Evolutionary conservation across 2,329 filamentous ascomycete genomes (phyloP), one percentile per base, ranked within the genome.

Genomic region (Alternaria atra): DNA sequence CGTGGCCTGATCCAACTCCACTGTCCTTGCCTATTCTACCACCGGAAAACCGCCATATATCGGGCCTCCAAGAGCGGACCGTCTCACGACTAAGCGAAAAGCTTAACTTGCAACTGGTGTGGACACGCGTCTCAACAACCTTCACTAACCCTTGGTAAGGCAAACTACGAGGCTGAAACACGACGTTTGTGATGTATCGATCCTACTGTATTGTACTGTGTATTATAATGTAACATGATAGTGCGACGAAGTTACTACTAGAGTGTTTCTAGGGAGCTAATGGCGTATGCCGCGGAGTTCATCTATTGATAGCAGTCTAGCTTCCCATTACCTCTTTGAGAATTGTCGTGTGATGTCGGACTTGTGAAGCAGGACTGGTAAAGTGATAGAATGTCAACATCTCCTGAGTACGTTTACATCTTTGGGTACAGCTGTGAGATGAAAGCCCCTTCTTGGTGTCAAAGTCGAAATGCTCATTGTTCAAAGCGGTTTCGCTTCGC

Each of bases 81-180:
- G 37, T 54, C 50, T 52, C 40, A 35, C 46, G 27, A 13, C 20
- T 37, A 50, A 50, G 32, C 46, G 32, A 48, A 60, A 63, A 58
- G 60, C 63, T 63, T 65, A 47, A 35, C 29, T 27, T 35, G 25
- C 50, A 34, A 12, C 10, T 30, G 17, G 15, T 12, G 34, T 52
- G 58, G 9, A 46, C 46, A 50, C 39, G 32, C 32, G 32, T 39
- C 46, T 50, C 46, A 35, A 30, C 9, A 20, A 44, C 17, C 20
- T 27, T 52, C 46, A 50, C 46, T 60, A 17, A 23, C 43, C 40
- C 47, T 52, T 52, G 40, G 48, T 42, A 52, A 62, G 58, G 55
- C 64, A 55, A 52, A 64, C 61, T 23, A 25, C 55, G 55, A 64
- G 64, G 60, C 60, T 48, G 43, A 58, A 44, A 37, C 29, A 34